Evolutionary conservation across 306 rosid species (phyloP).

Genomic region (Albizia julibrissin): DNA sequence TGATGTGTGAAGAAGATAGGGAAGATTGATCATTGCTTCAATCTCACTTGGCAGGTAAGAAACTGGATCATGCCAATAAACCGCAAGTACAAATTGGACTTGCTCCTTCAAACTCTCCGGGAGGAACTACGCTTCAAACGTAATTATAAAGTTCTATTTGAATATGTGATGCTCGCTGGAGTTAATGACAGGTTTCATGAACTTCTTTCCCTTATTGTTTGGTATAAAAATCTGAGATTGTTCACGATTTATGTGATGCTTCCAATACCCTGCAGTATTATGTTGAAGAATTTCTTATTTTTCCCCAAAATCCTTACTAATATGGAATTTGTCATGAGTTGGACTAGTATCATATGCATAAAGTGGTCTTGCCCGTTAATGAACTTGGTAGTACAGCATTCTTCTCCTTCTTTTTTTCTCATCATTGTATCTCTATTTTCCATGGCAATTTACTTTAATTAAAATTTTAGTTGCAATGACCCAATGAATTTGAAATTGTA

Average conservation of each 20-base stretch:
- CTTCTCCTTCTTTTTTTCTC: background rate
- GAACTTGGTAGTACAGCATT: slow-evolving; percentile 2
- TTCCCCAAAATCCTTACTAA: background rate
- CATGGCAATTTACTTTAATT: background rate
- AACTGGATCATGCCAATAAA: slow-evolving; percentile 98
- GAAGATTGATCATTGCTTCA: slow-evolving; percentile 22
- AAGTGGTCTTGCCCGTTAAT: background rate
- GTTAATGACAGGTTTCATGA: slow-evolving; percentile 72
- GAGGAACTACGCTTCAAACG: slow-evolving; percentile 70
- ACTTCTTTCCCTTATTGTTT: slow-evolving; percentile 27
- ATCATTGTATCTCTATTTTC: background rate
- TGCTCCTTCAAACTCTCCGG: slow-evolving; percentile 76
- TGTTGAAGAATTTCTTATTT: slow-evolving; percentile 9
- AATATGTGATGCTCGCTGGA: slow-evolving; percentile 94
- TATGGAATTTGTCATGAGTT: background rate
- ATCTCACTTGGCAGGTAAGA: slow-evolving; percentile 66
- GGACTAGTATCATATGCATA: slow-evolving; percentile 9
- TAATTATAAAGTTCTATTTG: slow-evolving; percentile 79
- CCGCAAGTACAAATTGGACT: slow-evolving; percentile 71
- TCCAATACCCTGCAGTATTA: background rate
- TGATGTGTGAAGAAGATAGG: slow-evolving; percentile 12
- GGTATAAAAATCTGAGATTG: background rate
- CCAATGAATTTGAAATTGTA: slow-evolving; percentile 2
- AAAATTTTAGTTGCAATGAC: slow-evolving; percentile 23
- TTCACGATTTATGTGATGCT: slow-evolving; percentile 5